Conservation (phyloP, 768 basidiomycete genomes). For the Leccinum olivaceopallidum region DNA sequence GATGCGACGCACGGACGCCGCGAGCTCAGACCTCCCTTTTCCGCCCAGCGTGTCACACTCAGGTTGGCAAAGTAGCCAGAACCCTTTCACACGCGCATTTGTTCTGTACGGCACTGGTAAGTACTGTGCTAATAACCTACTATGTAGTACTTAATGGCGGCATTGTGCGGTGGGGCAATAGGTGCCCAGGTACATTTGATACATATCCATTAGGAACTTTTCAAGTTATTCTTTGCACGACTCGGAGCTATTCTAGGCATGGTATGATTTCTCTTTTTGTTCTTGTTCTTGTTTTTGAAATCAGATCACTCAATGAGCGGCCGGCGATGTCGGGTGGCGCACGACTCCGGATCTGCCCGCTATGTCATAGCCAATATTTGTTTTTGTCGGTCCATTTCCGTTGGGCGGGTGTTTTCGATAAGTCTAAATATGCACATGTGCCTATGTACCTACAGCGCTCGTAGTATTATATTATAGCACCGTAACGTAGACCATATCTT, state of each 20-base stretch:
- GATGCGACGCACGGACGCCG: neutral
- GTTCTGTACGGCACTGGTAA: no score
- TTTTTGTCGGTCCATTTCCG: neutral
- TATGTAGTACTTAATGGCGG: no score
- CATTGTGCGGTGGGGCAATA: no score
- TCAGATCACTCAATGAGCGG: neutral
- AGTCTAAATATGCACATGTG: neutral
- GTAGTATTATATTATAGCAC: neutral
- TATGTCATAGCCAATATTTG: neutral
- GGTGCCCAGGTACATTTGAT: neutral
- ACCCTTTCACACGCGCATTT: no score
- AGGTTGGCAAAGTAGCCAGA: no score
- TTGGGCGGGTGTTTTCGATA: neutral
- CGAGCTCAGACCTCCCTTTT: neutral
- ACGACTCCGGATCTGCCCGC: neutral
- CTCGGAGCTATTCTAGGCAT: neutral
- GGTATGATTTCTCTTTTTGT: neutral
- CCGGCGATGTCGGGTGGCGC: neutral
- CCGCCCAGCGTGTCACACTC: neutral
- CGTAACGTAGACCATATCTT: neutral
- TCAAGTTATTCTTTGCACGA: no score
- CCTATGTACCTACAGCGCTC: neutral
- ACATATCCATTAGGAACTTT: neutral
- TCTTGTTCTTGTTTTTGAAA: neutral
- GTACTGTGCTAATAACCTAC: no score